These are phyloP conservation scores for Gastrolobium bilobum DNA, from an alignment of 306 rosid genomes.

Conservation along the genomic window DNA sequence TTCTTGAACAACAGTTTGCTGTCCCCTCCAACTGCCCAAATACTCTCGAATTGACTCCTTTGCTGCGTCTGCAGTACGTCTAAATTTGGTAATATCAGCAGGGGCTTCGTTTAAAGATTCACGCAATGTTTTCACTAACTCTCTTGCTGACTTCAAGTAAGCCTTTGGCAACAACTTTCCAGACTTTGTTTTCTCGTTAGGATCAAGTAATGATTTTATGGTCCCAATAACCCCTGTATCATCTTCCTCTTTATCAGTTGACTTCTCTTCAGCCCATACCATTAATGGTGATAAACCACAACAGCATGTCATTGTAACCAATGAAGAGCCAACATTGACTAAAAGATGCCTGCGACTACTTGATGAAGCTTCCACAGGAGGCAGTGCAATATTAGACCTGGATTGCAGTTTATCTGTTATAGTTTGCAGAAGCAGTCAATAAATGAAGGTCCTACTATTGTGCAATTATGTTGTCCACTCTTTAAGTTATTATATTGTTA, in stretches of 20 bases:
- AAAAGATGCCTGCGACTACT: conserved; percentile 66
- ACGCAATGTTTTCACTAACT: conserved; percentile 82
- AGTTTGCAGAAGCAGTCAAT: conserved; percentile 59
- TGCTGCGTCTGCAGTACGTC: conserved; percentile 95
- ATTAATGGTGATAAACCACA: conserved; percentile 53
- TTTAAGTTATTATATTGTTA: conserved; percentile 4
- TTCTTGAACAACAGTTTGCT: conserved; percentile 69
- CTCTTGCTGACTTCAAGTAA: conserved; percentile 83
- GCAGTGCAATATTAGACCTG: conserved; percentile 58
- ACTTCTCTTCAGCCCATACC: conserved; percentile 68
- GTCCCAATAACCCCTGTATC: conserved; percentile 72
- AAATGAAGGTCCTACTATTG: conserved; percentile 37
- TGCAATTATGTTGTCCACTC: conserved; percentile 5
- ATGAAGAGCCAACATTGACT: conserved; percentile 49
- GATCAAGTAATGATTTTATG: conserved; percentile 73
- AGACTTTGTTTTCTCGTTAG: conserved; percentile 73
- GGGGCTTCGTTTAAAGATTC: conserved; percentile 80
- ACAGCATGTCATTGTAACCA: conserved; percentile 57
- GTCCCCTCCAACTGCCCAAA: conserved; percentile 86
- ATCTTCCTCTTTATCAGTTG: conserved; percentile 57
- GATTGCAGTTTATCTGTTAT: conserved; percentile 67
- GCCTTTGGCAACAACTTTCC: conserved; percentile 92
- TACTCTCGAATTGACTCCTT: conserved; percentile 90
- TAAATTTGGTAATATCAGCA: conserved; percentile 71
- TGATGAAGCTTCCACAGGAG: conserved; percentile 53